A percentile compares a stretch with the other conserved stretches of the same genome.
phyloP scores from a whole-genome alignment of 371 early-diverging fungal species.

The Chytridiales sp. region DNA sequence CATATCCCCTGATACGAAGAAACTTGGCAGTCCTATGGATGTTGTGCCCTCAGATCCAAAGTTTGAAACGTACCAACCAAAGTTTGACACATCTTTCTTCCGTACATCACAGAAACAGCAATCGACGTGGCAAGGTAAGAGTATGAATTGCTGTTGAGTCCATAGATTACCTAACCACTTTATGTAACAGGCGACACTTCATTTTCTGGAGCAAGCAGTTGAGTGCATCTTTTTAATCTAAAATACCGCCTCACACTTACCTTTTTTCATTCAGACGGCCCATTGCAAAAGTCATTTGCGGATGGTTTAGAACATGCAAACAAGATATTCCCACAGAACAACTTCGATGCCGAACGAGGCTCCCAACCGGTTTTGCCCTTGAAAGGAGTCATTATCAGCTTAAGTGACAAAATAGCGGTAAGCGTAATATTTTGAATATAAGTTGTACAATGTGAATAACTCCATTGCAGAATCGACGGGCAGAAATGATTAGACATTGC shows the following conservation, averaged over 20 bases:
- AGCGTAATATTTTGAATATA: neutral
- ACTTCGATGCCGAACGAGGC: neutral
- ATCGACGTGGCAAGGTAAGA: neutral
- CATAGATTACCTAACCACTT: neutral
- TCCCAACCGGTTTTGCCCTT: neutral
- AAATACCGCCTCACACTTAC: neutral
- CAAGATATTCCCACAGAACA: neutral
- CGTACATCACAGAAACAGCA: neutral
- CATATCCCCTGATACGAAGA: no score
- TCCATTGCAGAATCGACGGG: neutral
- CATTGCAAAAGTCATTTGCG: constrained; percentile 1
- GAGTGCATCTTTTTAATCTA: neutral
- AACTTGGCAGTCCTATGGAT: no score
- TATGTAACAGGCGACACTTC: neutral
- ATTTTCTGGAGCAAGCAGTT: neutral
- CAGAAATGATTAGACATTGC: neutral
- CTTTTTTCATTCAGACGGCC: neutral
- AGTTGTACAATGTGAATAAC: neutral
- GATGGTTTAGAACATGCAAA: constrained; percentile 1
- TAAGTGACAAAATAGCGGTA: constrained; percentile 6
- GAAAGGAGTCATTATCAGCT: neutral
- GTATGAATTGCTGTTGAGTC: neutral
- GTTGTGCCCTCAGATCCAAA: no score
- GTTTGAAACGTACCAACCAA: neutral
- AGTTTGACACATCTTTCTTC: neutral